Evolutionary conservation across 2,329 filamentous ascomycete genomes (phyloP), one percentile per base, ranked within the genome.

Genomic region (Stagonosporopsis cucurbitacearum): DNA sequence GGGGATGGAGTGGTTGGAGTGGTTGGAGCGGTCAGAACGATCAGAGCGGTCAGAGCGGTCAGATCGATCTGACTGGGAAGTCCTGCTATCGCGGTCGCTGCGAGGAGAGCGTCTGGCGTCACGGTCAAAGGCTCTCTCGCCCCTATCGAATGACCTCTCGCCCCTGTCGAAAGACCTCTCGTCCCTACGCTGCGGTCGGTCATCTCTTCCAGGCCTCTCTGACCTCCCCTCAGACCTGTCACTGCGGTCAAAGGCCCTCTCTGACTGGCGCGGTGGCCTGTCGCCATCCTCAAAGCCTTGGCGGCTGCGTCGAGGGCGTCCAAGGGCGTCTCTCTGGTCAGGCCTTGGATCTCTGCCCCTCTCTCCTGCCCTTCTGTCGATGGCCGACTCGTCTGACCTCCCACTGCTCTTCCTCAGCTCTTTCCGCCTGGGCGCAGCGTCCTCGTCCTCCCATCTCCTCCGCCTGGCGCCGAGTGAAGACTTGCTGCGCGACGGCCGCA

Each of bases 381-480:
- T 49, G 15, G 47, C 48, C 9, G 54, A 49, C 26, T 52, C 54
- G 3, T 52, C 49, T 22, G 48, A 17, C 4, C 48, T 36, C 25
- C 36, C 28, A 6, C 53, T 47, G 37, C 47, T 47, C 20, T 56
- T 56, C 37, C 53, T 42, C 30, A 56, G 32, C 37, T 56, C 53
- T 35, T 56, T 56, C 9, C 53, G 53, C 15, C 54, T 25, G 6
- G 54, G 54, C 26, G 54, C 32, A 13, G n/a, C 49, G 13, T 45
- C 43, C 17, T 57, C 54, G 15, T 57, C 54, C 15, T 57, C 54
- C 54, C 54, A 57, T 25, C 44, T 39, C 22, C 54, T 41, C 32
- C 49, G 48, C 26, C 54, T 25, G 11, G 54, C 49, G 4, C 54
- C 54, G 9, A 57, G 35, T 2, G 54, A 57, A 6, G 54, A 57